These are phyloP conservation scores for Onygena corvina DNA, from an alignment of 2,329 filamentous ascomycete species.

Conservation along the genomic window DNA sequence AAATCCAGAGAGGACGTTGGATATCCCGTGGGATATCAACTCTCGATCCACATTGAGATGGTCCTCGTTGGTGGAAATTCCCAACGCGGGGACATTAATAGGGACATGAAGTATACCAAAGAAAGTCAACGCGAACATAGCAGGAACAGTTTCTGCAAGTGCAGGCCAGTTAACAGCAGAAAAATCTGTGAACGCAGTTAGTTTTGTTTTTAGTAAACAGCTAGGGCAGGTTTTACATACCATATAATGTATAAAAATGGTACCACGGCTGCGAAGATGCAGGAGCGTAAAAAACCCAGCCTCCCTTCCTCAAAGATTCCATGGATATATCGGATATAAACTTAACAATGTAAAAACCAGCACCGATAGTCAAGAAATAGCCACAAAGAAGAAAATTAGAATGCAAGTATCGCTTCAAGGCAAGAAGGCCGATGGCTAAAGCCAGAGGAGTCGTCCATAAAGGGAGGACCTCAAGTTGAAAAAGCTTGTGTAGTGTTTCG, in stretches of 20 bases:
- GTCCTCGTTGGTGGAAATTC: conserved; percentile 81
- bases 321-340: conserved; percentile 51
- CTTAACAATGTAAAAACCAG: conserved; percentile 42
- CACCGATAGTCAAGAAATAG: conserved; percentile 71
- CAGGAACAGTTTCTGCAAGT: conserved; percentile 70
- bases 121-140: conserved; percentile 94
- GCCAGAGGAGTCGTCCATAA: conserved; percentile 73
- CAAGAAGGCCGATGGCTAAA: conserved; percentile 64
- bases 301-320: conserved; percentile 53
- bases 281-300: conserved; percentile 88
- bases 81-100: conserved; percentile 91
- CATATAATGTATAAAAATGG: conserved; percentile 92
- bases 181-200: conserved; percentile 48
- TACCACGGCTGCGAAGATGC: conserved; percentile 83
- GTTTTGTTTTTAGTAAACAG: not conserved
- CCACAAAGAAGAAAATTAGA: conserved; percentile 76
- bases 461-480: conserved; percentile 59
- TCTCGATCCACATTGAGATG: conserved; percentile 85
- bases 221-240: conserved; percentile 41
- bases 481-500: conserved; percentile 61
- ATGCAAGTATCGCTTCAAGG: conserved; percentile 61
- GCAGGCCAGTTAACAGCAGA: conserved; percentile 71
- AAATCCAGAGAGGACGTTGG: conserved; percentile 79
- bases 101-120: conserved; percentile 95
- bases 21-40: conserved; percentile 81